Evolutionary conservation across 2,329 filamentous ascomycete genomes (phyloP).

Genomic region (Verticillium nonalfalfae): DNA sequence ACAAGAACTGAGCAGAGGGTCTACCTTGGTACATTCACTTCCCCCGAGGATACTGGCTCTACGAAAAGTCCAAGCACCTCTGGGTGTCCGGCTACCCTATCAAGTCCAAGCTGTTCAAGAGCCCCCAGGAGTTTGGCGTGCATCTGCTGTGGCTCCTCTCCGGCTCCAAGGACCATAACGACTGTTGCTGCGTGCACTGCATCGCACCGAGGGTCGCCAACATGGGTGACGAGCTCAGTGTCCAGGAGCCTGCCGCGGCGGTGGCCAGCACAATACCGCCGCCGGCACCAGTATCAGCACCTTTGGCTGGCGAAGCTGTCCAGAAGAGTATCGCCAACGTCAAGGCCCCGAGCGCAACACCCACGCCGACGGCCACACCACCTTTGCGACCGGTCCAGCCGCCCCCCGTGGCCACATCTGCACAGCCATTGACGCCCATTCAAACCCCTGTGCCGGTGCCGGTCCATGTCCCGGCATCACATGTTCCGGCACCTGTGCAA

Average conservation of each 20-base stretch:
- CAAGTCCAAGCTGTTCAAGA: slow-evolving; percentile 42
- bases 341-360: neutral
- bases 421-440: neutral
- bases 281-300: slow-evolving; percentile 6
- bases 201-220: slow-evolving; percentile 21
- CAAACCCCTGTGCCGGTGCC: neutral
- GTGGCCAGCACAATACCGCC: neutral
- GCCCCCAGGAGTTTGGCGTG: slow-evolving; percentile 45
- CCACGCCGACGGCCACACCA: neutral
- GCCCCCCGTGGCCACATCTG: neutral
- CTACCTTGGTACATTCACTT: slow-evolving; percentile 38
- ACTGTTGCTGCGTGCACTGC: slow-evolving; percentile 47
- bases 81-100: slow-evolving; percentile 43
- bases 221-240: slow-evolving; percentile 3
- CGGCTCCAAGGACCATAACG: slow-evolving; percentile 35
- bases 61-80: slow-evolving; percentile 40
- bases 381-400: neutral
- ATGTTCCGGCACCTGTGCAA: neutral
- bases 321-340: neutral
- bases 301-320: slow-evolving; percentile 10
- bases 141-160: slow-evolving; percentile 47
- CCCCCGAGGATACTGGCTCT: slow-evolving; percentile 38
- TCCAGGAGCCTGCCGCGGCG: neutral
- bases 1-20: slow-evolving; percentile 25
- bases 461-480: neutral